phyloP scores from a whole-genome alignment of 306 rosid species.

The Mimosa pudica region DNA sequence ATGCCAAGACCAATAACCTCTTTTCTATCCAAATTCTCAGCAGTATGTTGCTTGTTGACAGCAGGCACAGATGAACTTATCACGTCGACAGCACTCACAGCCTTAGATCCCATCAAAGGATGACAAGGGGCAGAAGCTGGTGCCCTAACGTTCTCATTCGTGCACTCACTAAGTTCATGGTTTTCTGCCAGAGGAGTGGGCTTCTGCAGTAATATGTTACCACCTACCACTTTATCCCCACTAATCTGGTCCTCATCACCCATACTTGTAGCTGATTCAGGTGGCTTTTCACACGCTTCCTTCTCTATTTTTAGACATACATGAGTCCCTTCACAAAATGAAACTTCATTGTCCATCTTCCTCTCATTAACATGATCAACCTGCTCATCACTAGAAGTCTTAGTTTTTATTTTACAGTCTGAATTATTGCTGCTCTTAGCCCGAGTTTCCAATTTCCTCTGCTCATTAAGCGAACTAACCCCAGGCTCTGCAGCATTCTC shows the following conservation, averaged over 20 bases:
- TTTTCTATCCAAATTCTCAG: constrained; percentile 33
- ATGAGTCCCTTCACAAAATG: constrained; percentile 44
- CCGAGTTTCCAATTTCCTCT: constrained; percentile 39
- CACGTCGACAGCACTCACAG: constrained; percentile 10
- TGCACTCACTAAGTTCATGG: constrained; percentile 23
- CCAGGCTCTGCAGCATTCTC: constrained; percentile 50
- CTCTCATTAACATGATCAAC: constrained; percentile 43
- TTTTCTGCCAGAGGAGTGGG: constrained; percentile 38
- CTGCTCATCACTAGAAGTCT: constrained; percentile 44
- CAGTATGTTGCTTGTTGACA: constrained; percentile 25
- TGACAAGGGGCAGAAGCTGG: constrained; percentile 37
- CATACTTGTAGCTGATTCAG: constrained; percentile 52
- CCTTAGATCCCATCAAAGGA: constrained; percentile 31
- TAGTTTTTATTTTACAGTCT: constrained; percentile 42
- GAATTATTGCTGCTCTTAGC: constrained; percentile 30
- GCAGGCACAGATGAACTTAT: constrained; percentile 34
- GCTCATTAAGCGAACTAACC: constrained; percentile 42
- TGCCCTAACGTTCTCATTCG: constrained; percentile 25
- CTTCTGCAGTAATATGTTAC: constrained; percentile 26
- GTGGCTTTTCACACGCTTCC: constrained; percentile 49
- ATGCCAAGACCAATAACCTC: constrained; percentile 32
- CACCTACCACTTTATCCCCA: constrained; percentile 32
- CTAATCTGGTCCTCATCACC: constrained; percentile 40
- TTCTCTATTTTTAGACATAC: constrained; percentile 47
- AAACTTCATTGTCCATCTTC: constrained; percentile 38